Conservation (phyloP, 257 asterid genomes). For the Capsicum baccatum region DNA sequence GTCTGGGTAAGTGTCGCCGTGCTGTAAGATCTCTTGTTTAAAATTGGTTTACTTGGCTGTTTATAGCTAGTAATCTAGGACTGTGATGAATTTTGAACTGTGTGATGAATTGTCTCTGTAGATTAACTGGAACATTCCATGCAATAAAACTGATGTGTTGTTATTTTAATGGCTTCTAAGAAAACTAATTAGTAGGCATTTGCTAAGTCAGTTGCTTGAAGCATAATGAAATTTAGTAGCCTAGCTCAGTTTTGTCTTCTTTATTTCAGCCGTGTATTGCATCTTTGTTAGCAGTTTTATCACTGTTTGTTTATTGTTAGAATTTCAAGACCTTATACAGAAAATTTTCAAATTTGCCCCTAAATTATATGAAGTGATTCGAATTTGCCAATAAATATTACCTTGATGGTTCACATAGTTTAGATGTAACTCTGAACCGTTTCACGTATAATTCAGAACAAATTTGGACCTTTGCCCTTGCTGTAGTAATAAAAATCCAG, state of each 20-base stretch:
- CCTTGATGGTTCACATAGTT: too few relatives aligned
- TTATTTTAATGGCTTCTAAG: not conserved
- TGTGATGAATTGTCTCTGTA: not conserved
- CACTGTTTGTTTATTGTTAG: not conserved
- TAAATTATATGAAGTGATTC: too few relatives aligned
- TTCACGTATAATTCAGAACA: too few relatives aligned
- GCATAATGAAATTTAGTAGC: not conserved
- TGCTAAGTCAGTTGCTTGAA: not conserved
- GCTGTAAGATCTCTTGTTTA: not conserved
- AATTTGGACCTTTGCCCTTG: too few relatives aligned
- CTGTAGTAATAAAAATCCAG: too few relatives aligned
- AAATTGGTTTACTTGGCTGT: not conserved
- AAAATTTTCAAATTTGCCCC: too few relatives aligned
- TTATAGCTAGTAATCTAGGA: not conserved
- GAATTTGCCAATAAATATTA: too few relatives aligned
- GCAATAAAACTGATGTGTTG: not conserved
- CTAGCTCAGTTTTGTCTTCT: not conserved
- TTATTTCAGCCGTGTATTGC: not conserved
- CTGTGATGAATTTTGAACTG: not conserved
- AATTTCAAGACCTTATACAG: not conserved
- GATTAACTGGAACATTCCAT: not conserved
- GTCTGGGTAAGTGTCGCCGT: slow-evolving; percentile 19
- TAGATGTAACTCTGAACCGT: too few relatives aligned
- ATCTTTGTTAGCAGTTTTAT: not conserved
- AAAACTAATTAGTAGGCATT: not conserved